Conservation (phyloP, 495 filamentous ascomycete genomes). For the Neurospora discreta region DNA sequence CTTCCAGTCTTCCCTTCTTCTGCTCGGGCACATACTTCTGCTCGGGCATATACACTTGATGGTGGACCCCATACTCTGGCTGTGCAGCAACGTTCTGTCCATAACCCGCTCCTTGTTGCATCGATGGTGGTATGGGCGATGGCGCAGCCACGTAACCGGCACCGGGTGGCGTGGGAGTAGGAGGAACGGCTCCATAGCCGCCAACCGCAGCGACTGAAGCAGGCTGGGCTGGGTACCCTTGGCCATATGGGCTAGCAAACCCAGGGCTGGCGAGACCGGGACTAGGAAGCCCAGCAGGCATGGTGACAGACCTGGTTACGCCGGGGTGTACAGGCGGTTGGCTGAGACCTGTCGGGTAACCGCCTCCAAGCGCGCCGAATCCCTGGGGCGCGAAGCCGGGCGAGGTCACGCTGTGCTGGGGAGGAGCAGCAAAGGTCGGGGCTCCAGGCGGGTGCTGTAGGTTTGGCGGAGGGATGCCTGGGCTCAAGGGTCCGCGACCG, state of each 20-base stretch:
- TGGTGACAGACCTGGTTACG: conserved; percentile 29
- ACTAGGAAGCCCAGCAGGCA: conserved; percentile 24
- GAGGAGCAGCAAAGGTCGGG: conserved; percentile 27
- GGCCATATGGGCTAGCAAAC: conserved; percentile 26
- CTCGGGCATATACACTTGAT: conserved; percentile 67
- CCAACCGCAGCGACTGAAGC: background rate
- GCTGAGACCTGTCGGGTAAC: conserved; percentile 23
- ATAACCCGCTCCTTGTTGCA: conserved; percentile 42
- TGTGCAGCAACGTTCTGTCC: conserved; percentile 29
- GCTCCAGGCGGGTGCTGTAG: conserved; percentile 25
- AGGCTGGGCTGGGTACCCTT: conserved; percentile 24
- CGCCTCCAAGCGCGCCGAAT: conserved; percentile 25
- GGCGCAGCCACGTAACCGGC: conserved; percentile 12
- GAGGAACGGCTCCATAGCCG: conserved; percentile 21
- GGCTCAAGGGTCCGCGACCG: conserved; percentile 23
- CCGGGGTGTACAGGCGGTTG: conserved; percentile 25
- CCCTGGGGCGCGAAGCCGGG: conserved; percentile 31
- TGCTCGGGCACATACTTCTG: conserved; percentile 56
- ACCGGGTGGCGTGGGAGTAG: conserved; percentile 19
- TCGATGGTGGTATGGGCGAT: conserved; percentile 11
- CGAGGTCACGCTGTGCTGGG: conserved; percentile 24
- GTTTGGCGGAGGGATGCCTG: conserved; percentile 24
- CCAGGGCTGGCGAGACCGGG: conserved; percentile 17
- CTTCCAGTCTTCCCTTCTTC: conserved; percentile 53
- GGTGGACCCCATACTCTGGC: conserved; percentile 56